Evolutionary conservation across 352 stramenopile species (phyloP).

Genomic region (Phytophthora sp.): DNA sequence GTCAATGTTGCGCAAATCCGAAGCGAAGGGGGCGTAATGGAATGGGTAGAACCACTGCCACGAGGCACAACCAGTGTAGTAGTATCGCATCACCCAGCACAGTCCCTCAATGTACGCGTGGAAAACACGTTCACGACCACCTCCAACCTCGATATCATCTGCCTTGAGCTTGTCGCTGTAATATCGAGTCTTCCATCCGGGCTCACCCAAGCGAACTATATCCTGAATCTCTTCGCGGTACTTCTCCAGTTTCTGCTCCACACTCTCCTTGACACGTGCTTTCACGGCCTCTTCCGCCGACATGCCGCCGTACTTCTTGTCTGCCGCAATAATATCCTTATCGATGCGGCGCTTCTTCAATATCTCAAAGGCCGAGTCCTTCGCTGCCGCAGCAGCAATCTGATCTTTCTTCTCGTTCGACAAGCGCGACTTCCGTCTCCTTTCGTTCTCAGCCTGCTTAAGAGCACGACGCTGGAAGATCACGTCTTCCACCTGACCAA

Average conservation of each 20-base stretch:
- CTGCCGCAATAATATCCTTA: constrained; percentile 61
- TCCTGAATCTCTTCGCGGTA: constrained; percentile 91
- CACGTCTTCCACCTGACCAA: constrained; percentile 96
- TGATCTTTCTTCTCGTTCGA: constrained; percentile 79
- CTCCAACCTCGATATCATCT: constrained; percentile 83
- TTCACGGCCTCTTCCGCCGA: constrained; percentile 74
- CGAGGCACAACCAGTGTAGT: constrained; percentile 98
- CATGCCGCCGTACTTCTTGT: constrained; percentile 78
- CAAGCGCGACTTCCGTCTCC: constrained; percentile 66
- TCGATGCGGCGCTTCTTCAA: constrained; percentile 79
- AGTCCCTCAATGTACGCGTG: constrained; percentile 98
- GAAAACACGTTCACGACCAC: constrained; percentile 91
- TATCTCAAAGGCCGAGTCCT: constrained; percentile 79
- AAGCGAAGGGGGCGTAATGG: constrained; percentile 97
- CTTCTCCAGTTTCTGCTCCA: constrained; percentile 80
- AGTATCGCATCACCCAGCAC: constrained; percentile 99
- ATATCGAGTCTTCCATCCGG: constrained; percentile 96
- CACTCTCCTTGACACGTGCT: constrained; percentile 80
- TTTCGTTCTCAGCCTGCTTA: constrained; percentile 87
- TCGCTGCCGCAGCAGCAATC: constrained; percentile 59
- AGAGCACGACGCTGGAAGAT: constrained; percentile 91
- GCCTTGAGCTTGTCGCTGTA: constrained; percentile 90
- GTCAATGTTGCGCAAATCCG: constrained; percentile 91
- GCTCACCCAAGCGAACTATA: constrained; percentile 94
- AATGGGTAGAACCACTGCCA: constrained; percentile 99